Evolutionary conservation across 768 basidiomycete species (phyloP).

Genomic region (Sarcodon aspratus): DNA sequence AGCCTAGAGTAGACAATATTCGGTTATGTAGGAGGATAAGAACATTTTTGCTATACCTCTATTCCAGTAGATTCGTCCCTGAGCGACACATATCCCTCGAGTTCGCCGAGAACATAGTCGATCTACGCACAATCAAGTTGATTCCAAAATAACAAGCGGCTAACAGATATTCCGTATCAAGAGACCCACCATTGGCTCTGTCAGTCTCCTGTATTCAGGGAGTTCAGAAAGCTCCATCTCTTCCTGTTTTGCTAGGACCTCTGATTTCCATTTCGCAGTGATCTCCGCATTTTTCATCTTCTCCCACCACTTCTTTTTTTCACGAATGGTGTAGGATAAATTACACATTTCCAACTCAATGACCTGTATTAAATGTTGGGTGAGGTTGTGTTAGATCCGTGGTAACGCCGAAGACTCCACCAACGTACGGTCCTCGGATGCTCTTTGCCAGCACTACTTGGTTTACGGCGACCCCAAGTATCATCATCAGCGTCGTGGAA

Average conservation of each 20-base stretch:
- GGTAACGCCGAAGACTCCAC: neutral
- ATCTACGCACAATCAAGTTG: no score
- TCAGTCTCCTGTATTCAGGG: neutral
- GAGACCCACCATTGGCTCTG: neutral
- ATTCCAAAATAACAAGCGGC: no score
- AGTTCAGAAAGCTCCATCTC: no score
- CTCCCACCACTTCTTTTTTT: slow-evolving; percentile 9
- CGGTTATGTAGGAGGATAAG: no score
- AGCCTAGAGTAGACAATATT: no score
- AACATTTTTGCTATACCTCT: no score
- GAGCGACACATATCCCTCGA: neutral
- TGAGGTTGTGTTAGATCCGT: neutral
- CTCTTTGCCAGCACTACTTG: no score
- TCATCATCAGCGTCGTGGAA: no score
- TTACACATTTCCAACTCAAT: slow-evolving; percentile 7
- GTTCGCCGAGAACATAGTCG: neutral
- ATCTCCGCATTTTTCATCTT: slow-evolving; percentile 7
- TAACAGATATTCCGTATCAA: no score
- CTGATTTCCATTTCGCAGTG: slow-evolving; percentile 5
- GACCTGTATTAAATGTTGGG: neutral
- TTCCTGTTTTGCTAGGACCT: slow-evolving; percentile 6
- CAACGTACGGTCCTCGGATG: neutral
- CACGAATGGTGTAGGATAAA: slow-evolving; percentile 3
- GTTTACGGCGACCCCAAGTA: no score
- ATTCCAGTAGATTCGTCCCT: neutral